Percentiles rank a stretch among this genome's conserved stretches.
These are phyloP conservation scores for Helminthosporium solani DNA, from an alignment of 2,329 filamentous ascomycete species.

Conservation along the genomic window DNA sequence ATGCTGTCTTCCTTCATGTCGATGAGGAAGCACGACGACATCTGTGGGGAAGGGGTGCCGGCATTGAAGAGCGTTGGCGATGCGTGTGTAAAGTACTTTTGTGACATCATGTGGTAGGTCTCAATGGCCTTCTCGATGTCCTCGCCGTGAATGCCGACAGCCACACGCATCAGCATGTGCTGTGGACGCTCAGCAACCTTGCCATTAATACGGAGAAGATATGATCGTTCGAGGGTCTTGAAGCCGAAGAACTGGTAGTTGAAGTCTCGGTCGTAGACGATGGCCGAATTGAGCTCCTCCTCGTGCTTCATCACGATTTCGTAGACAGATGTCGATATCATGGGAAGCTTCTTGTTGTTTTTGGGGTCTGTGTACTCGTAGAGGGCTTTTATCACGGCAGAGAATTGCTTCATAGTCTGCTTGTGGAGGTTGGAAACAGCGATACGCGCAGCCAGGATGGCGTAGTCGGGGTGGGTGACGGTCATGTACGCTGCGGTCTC, in stretches of 20 bases:
- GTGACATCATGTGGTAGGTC: slow-evolving; percentile 99
- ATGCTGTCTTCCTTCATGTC: slow-evolving; percentile 99
- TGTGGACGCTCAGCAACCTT: slow-evolving; percentile 97
- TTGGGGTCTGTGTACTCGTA: slow-evolving; percentile 97
- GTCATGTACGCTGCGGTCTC: slow-evolving; percentile 99
- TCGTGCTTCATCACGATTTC: slow-evolving; percentile 94
- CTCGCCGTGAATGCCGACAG: slow-evolving; percentile 94
- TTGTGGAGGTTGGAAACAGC: slow-evolving; percentile 99
- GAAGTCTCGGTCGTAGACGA: slow-evolving; percentile 99
- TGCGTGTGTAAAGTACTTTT: slow-evolving; percentile 97
- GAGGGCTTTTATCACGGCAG: slow-evolving; percentile 87
- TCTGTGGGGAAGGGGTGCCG: slow-evolving; percentile 88
- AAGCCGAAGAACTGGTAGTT: slow-evolving; percentile 99
- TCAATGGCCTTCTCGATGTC: slow-evolving; percentile 92
- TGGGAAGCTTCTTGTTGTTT: slow-evolving; percentile 78
- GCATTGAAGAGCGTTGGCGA: slow-evolving; percentile 98
- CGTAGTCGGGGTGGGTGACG: slow-evolving; percentile 97
- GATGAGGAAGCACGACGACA: slow-evolving; percentile 97
- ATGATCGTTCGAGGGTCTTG: slow-evolving; percentile 98
- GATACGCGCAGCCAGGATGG: slow-evolving; percentile 95
- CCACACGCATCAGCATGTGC: slow-evolving; percentile 99
- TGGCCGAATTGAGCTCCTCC: slow-evolving; percentile 96
- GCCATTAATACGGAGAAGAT: slow-evolving; percentile 90
- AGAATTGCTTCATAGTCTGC: slow-evolving; percentile 99
- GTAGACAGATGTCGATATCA: slow-evolving; percentile 91